Evolutionary conservation across 768 basidiomycete species (phyloP).

Genomic region (Pholiota conissans): DNA sequence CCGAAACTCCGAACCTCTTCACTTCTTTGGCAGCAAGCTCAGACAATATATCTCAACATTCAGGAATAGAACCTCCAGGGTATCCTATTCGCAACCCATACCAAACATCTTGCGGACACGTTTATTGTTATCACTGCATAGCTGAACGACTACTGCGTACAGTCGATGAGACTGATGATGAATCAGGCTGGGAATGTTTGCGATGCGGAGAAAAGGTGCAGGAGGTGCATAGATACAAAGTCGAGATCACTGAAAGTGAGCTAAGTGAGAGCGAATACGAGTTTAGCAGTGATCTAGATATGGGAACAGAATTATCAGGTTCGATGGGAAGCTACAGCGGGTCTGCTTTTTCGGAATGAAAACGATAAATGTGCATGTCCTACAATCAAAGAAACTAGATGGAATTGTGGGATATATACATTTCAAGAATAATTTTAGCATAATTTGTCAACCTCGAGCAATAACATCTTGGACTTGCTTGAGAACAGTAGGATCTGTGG

Average conservation of each 20-base stretch:
- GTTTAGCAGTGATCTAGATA: conserved; percentile 53
- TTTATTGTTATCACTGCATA: conserved; percentile 94
- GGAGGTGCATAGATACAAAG: conserved; percentile 59
- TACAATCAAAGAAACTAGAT: background rate
- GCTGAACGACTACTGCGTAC: conserved; percentile 77
- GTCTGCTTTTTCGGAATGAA: conserved; percentile 40
- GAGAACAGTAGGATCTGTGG: conserved; percentile 73
- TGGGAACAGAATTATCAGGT: conserved; percentile 56
- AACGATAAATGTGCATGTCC: background rate
- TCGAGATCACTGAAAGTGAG: conserved; percentile 42
- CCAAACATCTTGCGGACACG: conserved; percentile 77
- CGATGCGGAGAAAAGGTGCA: conserved; percentile 71
- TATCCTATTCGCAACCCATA: conserved; percentile 83
- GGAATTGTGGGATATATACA: background rate
- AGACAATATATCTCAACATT: conserved; percentile 17
- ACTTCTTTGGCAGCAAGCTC: conserved; percentile 30
- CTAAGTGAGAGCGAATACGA: conserved; percentile 56
- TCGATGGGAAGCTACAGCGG: conserved; percentile 55
- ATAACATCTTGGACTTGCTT: conserved; percentile 66
- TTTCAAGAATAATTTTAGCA: no score
- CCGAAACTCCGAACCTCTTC: conserved; percentile 53
- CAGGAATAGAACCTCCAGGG: conserved; percentile 41
- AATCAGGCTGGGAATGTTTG: conserved; percentile 77
- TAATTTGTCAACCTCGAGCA: conserved; percentile 15
- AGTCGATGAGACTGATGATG: conserved; percentile 61